Evolutionary conservation across 2,329 filamentous ascomycete species (phyloP).

Genomic region (Microsporum ferrugineum): DNA sequence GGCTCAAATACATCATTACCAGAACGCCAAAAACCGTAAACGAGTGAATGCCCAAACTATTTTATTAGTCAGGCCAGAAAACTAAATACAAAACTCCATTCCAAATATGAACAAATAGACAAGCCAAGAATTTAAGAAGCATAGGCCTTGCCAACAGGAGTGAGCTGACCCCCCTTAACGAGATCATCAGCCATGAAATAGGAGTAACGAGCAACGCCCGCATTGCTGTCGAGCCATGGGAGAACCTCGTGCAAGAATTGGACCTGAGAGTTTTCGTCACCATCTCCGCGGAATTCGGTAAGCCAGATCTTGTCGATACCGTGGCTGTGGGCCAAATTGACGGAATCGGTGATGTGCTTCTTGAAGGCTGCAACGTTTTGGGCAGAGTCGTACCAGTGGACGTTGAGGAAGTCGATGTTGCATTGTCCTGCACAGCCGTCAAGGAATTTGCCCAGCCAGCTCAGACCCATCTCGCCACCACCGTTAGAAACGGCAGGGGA

Average conservation of each 20-base stretch:
- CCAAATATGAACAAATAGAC: background rate
- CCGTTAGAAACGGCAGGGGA: slow-evolving; percentile 35
- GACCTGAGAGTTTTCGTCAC: slow-evolving; percentile 17
- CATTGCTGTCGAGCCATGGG: slow-evolving; percentile 31
- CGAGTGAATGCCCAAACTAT: slow-evolving; percentile 1
- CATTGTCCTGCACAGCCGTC: slow-evolving; percentile 27
- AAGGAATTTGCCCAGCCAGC: slow-evolving; percentile 34
- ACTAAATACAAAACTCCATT: background rate
- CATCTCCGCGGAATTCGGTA: slow-evolving; percentile 34
- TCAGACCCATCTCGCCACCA: slow-evolving; percentile 24
- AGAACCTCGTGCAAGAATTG: slow-evolving; percentile 30
- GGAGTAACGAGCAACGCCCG: slow-evolving; percentile 31
- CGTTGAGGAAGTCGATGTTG: slow-evolving; percentile 30
- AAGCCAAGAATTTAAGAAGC: slow-evolving; percentile 5
- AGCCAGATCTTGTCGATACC: slow-evolving; percentile 35
- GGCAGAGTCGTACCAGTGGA: slow-evolving; percentile 36
- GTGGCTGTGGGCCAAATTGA: slow-evolving; percentile 24
- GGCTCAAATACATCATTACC: background rate
- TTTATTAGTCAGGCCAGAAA: background rate
- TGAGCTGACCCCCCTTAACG: slow-evolving; percentile 9
- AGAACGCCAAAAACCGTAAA: background rate
- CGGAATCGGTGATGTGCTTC: slow-evolving; percentile 27
- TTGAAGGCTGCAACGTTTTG: slow-evolving; percentile 27
- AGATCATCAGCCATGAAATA: slow-evolving; percentile 26
- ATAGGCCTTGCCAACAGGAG: slow-evolving; percentile 23